Conservation (phyloP, 768 basidiomycete genomes). For the Fistulinella prunicolor region DNA sequence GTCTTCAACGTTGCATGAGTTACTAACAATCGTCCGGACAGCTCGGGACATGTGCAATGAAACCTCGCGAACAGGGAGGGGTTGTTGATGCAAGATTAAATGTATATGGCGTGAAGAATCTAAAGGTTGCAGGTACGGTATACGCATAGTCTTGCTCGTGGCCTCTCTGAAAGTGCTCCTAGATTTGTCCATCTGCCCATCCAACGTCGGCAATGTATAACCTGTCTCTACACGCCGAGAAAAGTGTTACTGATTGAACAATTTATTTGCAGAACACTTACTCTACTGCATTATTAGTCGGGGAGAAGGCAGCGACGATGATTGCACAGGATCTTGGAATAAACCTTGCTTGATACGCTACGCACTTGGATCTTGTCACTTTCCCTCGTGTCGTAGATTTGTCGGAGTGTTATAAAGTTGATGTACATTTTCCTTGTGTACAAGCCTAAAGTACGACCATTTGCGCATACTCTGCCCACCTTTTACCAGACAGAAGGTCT, state of each 20-base stretch:
- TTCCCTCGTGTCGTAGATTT: too few relatives aligned
- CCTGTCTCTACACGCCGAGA: background rate
- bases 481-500: too few relatives aligned
- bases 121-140: background rate
- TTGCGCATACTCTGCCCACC: too few relatives aligned
- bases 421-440: too few relatives aligned
- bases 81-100: background rate
- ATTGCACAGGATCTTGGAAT: conserved; percentile 49
- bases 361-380: too few relatives aligned
- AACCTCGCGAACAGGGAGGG: conserved; percentile 18
- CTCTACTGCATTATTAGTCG: conserved; percentile 43
- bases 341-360: background rate
- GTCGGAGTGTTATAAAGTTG: too few relatives aligned
- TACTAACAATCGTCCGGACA: conserved; percentile 14
- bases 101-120: background rate
- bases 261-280: conserved; percentile 33
- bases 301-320: conserved; percentile 60
- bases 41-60: conserved; percentile 67
- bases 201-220: conserved; percentile 7
- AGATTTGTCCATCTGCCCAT: conserved; percentile 8
- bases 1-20: background rate
- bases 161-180: background rate
- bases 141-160: conserved; percentile 4
- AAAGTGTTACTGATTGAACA: background rate
- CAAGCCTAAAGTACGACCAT: too few relatives aligned